Percentiles rank a stretch among this genome's conserved stretches.
Conservation (phyloP, 164 flowering plant genomes). For the Berberis thunbergii region DNA sequence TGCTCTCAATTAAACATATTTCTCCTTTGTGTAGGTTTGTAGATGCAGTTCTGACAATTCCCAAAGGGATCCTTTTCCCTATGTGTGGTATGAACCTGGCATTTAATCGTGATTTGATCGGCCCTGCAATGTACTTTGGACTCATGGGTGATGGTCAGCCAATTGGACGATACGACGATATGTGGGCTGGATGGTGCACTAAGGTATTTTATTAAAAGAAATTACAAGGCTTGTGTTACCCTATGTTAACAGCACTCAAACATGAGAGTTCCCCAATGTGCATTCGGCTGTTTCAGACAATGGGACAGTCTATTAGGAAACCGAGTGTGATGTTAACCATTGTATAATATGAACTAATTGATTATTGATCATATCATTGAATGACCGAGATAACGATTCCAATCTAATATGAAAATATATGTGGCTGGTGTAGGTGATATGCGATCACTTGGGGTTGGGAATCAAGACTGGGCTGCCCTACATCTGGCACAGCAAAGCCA, state of each 20-base stretch:
- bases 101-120: constrained; percentile 61
- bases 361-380: no score
- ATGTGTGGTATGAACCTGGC: constrained; percentile 71
- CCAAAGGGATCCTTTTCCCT: constrained; percentile 67
- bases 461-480: constrained; percentile 67
- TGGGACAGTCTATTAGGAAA: no score
- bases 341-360: no score
- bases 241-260: no score
- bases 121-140: constrained; percentile 74
- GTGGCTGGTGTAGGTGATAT: constrained; percentile 45
- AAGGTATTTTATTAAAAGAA: constrained; percentile 28
- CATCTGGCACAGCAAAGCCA: constrained; percentile 74
- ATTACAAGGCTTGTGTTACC: no score
- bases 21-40: constrained; percentile 33
- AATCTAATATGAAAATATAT: background rate
- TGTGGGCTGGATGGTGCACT: constrained; percentile 84
- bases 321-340: no score
- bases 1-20: background rate
- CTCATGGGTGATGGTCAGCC: constrained; percentile 84
- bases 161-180: constrained; percentile 69
- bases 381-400: no score
- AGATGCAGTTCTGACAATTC: constrained; percentile 61
- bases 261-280: no score
- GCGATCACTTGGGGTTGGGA: constrained; percentile 69
- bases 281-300: no score